A percentile compares a stretch with the other conserved stretches of the same genome.
Evolutionary conservation across 768 basidiomycete genomes (phyloP).

Genomic region (Termitomyces sp.): DNA sequence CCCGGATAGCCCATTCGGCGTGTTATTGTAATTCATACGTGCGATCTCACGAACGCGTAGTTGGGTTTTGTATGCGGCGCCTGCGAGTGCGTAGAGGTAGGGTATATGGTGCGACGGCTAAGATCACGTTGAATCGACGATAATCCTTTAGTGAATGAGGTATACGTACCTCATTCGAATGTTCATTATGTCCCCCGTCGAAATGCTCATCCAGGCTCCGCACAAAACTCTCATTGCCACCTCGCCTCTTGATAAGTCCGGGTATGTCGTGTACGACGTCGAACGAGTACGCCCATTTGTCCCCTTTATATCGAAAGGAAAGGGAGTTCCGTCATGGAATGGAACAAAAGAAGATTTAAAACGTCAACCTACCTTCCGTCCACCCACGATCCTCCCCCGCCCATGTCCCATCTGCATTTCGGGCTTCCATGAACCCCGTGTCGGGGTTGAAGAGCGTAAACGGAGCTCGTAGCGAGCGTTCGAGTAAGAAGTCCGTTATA

Average conservation of each 20-base stretch:
- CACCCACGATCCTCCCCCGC: constrained; percentile 72
- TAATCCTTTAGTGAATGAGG: background rate
- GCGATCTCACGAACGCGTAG: constrained; percentile 71
- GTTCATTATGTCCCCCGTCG: constrained; percentile 70
- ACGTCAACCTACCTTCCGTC: constrained; percentile 64
- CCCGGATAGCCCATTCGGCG: constrained; percentile 69
- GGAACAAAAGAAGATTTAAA: background rate
- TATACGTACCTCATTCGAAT: constrained; percentile 66
- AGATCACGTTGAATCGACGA: background rate
- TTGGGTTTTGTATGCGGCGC: constrained; percentile 69
- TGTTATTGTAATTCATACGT: constrained; percentile 59
- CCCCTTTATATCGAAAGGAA: constrained; percentile 26
- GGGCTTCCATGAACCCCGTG: constrained; percentile 83
- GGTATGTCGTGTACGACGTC: constrained; percentile 74
- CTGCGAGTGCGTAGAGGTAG: constrained; percentile 74
- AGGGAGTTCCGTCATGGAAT: too few species aligned
- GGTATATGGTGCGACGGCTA: constrained; percentile 87
- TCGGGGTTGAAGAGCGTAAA: constrained; percentile 66
- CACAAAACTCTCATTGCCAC: constrained; percentile 67
- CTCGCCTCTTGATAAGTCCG: constrained; percentile 58
- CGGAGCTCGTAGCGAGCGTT: constrained; percentile 55
- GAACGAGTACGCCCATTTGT: constrained; percentile 70
- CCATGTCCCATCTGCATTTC: constrained; percentile 66
- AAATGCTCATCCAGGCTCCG: constrained; percentile 61
- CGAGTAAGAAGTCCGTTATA: constrained; percentile 44